Evolutionary conservation across 345 rosid species (phyloP).

Genomic region (Citrus australasica): DNA sequence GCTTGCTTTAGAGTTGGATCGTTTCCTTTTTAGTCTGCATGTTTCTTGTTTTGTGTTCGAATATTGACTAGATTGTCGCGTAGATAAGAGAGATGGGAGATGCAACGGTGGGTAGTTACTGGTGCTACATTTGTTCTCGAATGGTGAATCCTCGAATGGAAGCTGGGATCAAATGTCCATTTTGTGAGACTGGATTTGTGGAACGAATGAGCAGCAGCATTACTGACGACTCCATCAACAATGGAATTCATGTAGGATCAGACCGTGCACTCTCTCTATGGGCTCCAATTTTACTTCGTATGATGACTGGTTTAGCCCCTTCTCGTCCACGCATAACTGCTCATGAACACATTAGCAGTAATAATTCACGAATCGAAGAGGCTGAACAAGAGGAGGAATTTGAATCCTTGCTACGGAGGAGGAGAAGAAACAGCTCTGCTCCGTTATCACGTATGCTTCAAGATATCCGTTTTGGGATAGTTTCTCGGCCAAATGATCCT

Average conservation of each 20-base stretch:
- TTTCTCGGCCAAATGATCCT: conserved; percentile 12
- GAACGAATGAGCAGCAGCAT: conserved; percentile 39
- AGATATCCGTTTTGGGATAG: conserved; percentile 11
- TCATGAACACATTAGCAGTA: conserved; percentile 2
- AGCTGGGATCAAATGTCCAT: conserved; percentile 44
- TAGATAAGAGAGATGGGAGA: conserved; percentile 14
- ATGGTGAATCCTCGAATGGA: conserved; percentile 43
- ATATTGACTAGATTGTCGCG: no score
- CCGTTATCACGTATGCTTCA: conserved; percentile 24
- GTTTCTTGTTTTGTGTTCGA: no score
- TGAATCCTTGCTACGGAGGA: conserved; percentile 22
- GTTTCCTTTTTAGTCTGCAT: no score
- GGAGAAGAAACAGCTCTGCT: conserved; percentile 24
- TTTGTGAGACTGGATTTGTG: conserved; percentile 53
- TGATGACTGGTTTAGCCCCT: conserved; percentile 30
- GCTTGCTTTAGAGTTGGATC: no score
- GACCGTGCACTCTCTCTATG: conserved; percentile 30
- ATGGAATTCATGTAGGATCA: conserved; percentile 19
- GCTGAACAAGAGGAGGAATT: conserved; percentile 27
- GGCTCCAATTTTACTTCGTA: conserved; percentile 39
- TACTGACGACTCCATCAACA: conserved; percentile 3
- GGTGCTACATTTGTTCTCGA: conserved; percentile 66
- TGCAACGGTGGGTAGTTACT: conserved; percentile 13
- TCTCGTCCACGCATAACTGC: conserved; percentile 14
- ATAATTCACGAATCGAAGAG: background rate